A percentile compares a stretch with the other conserved stretches of the same genome.
Conservation (phyloP, 2,329 filamentous ascomycete genomes). For the Thielaviopsis populi region DNA sequence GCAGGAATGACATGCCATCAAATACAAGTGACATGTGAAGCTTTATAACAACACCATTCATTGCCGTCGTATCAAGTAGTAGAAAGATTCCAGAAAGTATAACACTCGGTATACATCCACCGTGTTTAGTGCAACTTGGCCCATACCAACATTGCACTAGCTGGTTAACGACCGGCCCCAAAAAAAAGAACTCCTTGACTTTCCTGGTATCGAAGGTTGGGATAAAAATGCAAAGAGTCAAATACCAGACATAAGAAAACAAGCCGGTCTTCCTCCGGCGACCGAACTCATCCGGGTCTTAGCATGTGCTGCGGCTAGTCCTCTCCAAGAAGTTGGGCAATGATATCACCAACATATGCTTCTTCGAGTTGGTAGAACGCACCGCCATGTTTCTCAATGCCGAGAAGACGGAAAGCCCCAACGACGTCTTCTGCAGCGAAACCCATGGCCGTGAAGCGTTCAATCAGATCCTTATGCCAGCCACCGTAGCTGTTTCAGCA, state of each 20-base stretch:
- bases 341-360: slow-evolving; percentile 81
- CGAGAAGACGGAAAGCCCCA: slow-evolving; percentile 61
- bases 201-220: background rate
- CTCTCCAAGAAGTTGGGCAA: slow-evolving; percentile 69
- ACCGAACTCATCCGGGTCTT: background rate
- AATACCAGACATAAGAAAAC: slow-evolving; percentile 3
- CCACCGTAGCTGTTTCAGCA: slow-evolving; percentile 55
- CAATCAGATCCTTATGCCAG: slow-evolving; percentile 70
- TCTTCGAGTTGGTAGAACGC: slow-evolving; percentile 78
- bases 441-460: slow-evolving; percentile 79
- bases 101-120: no score
- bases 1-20: background rate
- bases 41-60: background rate
- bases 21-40: background rate
- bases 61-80: background rate
- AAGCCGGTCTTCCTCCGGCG: background rate
- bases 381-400: slow-evolving; percentile 64
- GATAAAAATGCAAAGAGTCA: background rate
- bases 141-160: background rate
- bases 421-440: slow-evolving; percentile 82
- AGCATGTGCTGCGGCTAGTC: slow-evolving; percentile 28
- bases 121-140: background rate
- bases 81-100: background rate
- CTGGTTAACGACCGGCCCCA: background rate
- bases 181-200: background rate